Base-by-base conservation (phyloP, 768 basidiomycete species). In the Mycena maculata region DNA sequence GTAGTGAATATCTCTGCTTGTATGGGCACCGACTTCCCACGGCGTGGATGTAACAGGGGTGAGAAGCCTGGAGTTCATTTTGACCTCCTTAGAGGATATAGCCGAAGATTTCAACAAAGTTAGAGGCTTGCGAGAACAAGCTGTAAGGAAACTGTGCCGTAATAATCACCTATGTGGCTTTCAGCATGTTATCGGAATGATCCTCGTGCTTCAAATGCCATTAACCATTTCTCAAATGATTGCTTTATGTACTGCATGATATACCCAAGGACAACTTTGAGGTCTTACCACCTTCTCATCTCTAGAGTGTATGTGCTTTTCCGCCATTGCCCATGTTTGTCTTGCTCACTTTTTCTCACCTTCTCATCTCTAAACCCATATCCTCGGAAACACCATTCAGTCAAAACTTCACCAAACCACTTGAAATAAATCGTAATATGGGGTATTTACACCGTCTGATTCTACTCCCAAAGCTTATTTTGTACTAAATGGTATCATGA, bases 81-180 rank as follows among this genome's bases (percentile, higher is more conserved):
- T 61, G 49, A 61, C 39, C 49, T 61, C 60, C 1, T 61, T 50
- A 13, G 60, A 61, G 60, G 22, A 44, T 13, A 61, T 61, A 36
- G 49, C 10, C 30, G 9, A 18, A 18, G 13, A 25, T 7, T 20
- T 38, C 15, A 15, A 15, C 36, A 38, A 38, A 38, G 36, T 8
- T 38, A 38, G 11, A 44, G 42, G 20, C 20, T 9, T 11, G n/a
- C 45, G n/a, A 20, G 33, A 15, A 52, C 11, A 4, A 4, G 28
- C 25, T 22, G 2, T 1, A 28, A 1, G 15, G 2, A 47, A 22
- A 41, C 2, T 5, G 2, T 3, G 13, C 20, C 49, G 22, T 52
- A 15, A 1, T n/a, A 3, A 13, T 42, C 39, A 15, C 50, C 30
- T 52, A 42, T 0, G 10, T 3, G 18, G 49, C 39, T 61, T 61